Conservation (phyloP, 306 rosid genomes). For the Castanea crenata region DNA sequence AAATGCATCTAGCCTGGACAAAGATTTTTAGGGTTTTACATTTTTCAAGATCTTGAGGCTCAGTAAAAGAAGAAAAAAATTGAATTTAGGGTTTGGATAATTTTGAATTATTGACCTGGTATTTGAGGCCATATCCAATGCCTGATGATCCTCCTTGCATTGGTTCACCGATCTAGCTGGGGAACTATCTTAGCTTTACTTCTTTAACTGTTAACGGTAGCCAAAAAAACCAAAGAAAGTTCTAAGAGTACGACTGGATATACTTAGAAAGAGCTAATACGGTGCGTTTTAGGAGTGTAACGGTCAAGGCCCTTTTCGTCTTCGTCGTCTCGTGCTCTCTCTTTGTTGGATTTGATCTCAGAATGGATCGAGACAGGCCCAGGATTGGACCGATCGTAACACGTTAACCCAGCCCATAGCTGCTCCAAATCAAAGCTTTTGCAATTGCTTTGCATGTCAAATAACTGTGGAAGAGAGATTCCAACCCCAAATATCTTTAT, state of each 20-base stretch:
- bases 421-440: no score
- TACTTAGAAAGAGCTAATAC: neutral
- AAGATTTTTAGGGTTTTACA: neutral
- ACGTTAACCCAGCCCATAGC: no score
- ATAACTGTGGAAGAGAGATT: no score
- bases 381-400: no score
- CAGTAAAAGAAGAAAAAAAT: neutral
- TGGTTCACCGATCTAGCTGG: slow-evolving; percentile 29
- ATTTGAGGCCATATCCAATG: slow-evolving; percentile 92
- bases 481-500: no score
- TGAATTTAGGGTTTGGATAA: neutral
- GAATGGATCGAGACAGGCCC: no score
- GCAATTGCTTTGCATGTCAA: no score
- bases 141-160: slow-evolving; percentile 98
- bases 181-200: neutral
- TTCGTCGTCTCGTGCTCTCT: neutral
- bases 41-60: neutral
- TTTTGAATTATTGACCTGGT: slow-evolving; percentile 55
- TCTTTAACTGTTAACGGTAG: neutral
- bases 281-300: neutral
- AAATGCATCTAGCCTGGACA: slow-evolving; percentile 85
- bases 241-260: neutral
- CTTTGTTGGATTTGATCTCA: no score
- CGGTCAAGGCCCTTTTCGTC: neutral
- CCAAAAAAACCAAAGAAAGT: no score